Conservation (phyloP, 202 grass and related monocot species). For the Bolboschoenoplectus hybrid region DNA sequence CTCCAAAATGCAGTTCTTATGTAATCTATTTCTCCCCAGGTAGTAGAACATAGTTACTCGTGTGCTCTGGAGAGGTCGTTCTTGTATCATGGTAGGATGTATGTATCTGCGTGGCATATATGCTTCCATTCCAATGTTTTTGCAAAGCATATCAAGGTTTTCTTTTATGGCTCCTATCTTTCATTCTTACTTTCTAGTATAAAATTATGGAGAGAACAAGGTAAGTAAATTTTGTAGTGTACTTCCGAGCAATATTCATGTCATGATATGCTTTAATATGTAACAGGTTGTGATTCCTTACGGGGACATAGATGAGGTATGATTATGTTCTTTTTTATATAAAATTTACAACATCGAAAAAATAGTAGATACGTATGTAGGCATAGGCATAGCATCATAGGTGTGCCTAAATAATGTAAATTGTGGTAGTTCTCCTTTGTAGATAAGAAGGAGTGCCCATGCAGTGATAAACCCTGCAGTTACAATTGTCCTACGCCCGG, state of each 20-base stretch:
- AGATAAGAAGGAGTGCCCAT: constrained; percentile 94
- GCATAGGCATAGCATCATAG: no score
- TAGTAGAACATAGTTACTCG: constrained; percentile 85
- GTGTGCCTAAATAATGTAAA: constrained; percentile 35
- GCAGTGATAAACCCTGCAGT: constrained; percentile 98
- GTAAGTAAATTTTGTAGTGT: neutral
- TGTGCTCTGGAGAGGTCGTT: constrained; percentile 99
- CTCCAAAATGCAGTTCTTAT: neutral
- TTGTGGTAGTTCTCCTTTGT: constrained; percentile 41
- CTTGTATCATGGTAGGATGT: constrained; percentile 96
- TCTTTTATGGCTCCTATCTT: constrained; percentile 35
- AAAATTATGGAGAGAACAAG: neutral
- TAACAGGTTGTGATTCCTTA: constrained; percentile 84
- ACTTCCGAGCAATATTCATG: constrained; percentile 31
- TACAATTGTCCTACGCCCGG: constrained; percentile 84
- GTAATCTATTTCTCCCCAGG: constrained; percentile 46
- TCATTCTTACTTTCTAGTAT: constrained; percentile 13
- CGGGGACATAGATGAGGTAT: constrained; percentile 95
- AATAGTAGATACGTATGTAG: neutral
- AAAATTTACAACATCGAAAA: neutral
- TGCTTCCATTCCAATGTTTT: constrained; percentile 99
- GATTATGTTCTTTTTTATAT: constrained; percentile 40
- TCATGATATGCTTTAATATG: constrained; percentile 36
- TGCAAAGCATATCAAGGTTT: constrained; percentile 98
- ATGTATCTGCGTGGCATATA: constrained; percentile 97